Evolutionary conservation across 108 stramenopile genomes (phyloP).

Genomic region (Nannochloropsis gaditana): DNA sequence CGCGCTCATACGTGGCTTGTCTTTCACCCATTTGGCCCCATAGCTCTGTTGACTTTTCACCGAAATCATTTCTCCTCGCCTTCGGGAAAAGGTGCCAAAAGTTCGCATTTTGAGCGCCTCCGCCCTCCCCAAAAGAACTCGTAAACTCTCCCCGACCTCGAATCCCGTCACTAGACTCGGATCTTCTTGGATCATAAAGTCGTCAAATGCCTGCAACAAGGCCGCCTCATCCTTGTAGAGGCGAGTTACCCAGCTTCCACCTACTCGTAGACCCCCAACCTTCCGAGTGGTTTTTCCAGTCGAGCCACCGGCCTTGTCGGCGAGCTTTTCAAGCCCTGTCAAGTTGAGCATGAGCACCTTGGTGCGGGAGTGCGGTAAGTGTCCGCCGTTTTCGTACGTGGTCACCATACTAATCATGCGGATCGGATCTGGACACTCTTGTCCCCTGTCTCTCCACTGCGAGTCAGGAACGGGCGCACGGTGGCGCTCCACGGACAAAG

Average conservation of each 20-base stretch:
- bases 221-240: background rate
- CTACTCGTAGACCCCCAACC: background rate
- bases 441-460: background rate
- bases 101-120: background rate
- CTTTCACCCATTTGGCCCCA: conserved; percentile 17
- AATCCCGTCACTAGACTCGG: background rate
- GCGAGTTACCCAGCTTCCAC: background rate
- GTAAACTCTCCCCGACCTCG: conserved; percentile 7
- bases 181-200: background rate
- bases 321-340: background rate
- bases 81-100: background rate
- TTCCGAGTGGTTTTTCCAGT: background rate
- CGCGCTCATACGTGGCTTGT: conserved; percentile 17
- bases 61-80: background rate
- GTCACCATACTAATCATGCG: background rate
- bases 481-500: background rate
- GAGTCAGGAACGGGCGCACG: background rate
- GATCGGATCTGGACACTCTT: background rate
- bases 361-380: background rate
- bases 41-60: conserved; percentile 8
- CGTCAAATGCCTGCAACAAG: background rate
- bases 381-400: background rate
- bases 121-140: background rate
- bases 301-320: too few species aligned
- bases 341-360: background rate